Evolutionary conservation across 306 rosid genomes (phyloP), one percentile per base, ranked within the genome.

Genomic region (Quercus ilex): DNA sequence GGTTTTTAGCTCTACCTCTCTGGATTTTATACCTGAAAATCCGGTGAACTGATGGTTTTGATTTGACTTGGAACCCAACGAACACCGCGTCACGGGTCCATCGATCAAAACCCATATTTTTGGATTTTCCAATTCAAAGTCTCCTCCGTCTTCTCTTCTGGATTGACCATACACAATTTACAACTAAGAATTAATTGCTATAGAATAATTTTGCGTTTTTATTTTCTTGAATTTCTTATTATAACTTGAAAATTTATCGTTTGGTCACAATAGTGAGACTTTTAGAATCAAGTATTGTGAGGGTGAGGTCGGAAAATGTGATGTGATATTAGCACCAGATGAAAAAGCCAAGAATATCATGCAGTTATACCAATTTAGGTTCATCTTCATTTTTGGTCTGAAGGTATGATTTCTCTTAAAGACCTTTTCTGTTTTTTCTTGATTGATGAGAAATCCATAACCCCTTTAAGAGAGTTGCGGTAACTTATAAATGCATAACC

Each of bases 1-100:
- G 76, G 71, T 79, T 83, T 80, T 76, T 79, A 76, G 55, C 73
- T 56, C 78, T 58, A 41, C 71, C 43, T 74, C 72, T 79, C 59
- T 73, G 77, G 69, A 53, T 77, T 71, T 71, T 57, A 55, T 74
- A 80, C 84, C 80, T 63, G 79, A 83, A 79, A 71, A 62, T 59
- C 60, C 79, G 74, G 76, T 57, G 18, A 49, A 76, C 51, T 80
- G 5, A 74, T 81, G 87, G 81, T 89, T 88, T 88, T 87, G 87
- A 80, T 86, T 73, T 87, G 78, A 77, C 83, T 64, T 79, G 85
- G 83, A 81, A 71, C 85, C 88, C 77, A 28, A 62, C 81, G 80
- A 82, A 67, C 57, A 35, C 73, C 75, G 75, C 79, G 77, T 76
- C 59, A 80, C 73, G 76, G 69, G 75, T 18, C 75, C 63, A 35